Evolutionary conservation across 176 grass and related monocot genomes (phyloP).

Genomic region (Leersia perrieri): DNA sequence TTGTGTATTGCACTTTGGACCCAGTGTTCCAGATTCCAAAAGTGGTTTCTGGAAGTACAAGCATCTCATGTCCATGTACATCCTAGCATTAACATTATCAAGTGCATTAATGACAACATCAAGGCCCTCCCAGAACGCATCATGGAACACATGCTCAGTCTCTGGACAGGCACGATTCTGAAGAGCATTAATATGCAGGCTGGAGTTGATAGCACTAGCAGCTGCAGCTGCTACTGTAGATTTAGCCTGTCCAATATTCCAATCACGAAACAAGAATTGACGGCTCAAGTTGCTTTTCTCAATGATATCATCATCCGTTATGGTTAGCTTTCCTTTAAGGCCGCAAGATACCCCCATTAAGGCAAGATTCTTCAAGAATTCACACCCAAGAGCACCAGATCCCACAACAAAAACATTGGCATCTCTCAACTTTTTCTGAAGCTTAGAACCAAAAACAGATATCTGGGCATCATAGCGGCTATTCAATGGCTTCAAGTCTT

Average conservation of each 20-base stretch:
- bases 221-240: conserved; percentile 60
- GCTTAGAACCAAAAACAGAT: conserved; percentile 80
- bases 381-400: conserved; percentile 79
- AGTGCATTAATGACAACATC: conserved; percentile 72
- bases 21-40: conserved; percentile 72
- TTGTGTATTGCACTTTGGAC: conserved; percentile 72
- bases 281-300: conserved; percentile 80
- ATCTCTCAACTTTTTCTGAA: conserved; percentile 76
- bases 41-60: conserved; percentile 87
- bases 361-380: conserved; percentile 86
- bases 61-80: conserved; percentile 80
- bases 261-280: conserved; percentile 76
- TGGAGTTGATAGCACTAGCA: conserved; percentile 55
- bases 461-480: conserved; percentile 79
- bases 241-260: conserved; percentile 69
- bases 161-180: conserved; percentile 71
- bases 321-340: conserved; percentile 57
- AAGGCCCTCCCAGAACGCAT: conserved; percentile 70
- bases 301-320: conserved; percentile 85
- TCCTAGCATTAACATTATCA: conserved; percentile 72
- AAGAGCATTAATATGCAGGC: conserved; percentile 58
- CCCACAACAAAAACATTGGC: conserved; percentile 76
- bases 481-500: conserved; percentile 67
- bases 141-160: conserved; percentile 77
- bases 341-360: conserved; percentile 82